Percentiles rank a stretch among this genome's conserved stretches.
Evolutionary conservation across 1,284 basidiomycete genomes (phyloP).

Genomic region (Boletus hoseneyae): DNA sequence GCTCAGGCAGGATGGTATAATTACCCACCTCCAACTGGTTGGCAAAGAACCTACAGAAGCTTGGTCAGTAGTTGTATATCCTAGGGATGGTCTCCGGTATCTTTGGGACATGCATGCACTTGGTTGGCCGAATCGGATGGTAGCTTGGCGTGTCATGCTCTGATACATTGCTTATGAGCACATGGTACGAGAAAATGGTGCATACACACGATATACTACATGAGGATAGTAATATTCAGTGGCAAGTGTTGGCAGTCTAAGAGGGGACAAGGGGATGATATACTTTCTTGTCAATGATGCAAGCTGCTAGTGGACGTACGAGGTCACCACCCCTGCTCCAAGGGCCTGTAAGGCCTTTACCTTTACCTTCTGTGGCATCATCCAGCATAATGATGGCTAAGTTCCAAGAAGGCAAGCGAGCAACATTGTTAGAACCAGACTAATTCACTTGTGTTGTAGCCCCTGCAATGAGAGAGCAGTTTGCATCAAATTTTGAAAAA

Average conservation of each 20-base stretch:
- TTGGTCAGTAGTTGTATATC: slow-evolving; percentile 44
- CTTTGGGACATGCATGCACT: slow-evolving; percentile 42
- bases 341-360: slow-evolving; percentile 76
- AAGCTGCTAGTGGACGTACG: slow-evolving; percentile 82
- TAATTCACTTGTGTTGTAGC: slow-evolving; percentile 63
- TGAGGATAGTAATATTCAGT: not conserved
- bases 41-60: slow-evolving; percentile 81
- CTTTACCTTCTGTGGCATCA: slow-evolving; percentile 91
- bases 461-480: slow-evolving; percentile 43
- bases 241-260: too few relatives aligned
- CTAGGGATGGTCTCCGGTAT: slow-evolving; percentile 30
- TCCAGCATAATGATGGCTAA: slow-evolving; percentile 91
- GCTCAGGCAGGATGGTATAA: too few relatives aligned
- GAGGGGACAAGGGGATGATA: too few relatives aligned
- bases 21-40: slow-evolving; percentile 87
- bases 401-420: slow-evolving; percentile 1
- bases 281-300: slow-evolving; percentile 85
- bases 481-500: too few relatives aligned
- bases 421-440: not conserved
- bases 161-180: slow-evolving; percentile 35
- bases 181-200: slow-evolving; percentile 38
- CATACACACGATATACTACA: slow-evolving; percentile 26
- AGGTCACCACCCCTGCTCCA: slow-evolving; percentile 86
- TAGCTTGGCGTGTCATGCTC: slow-evolving; percentile 81
- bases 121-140: slow-evolving; percentile 64